Conservation (phyloP, 2,329 filamentous ascomycete species). For the Fusarium beomiforme region DNA sequence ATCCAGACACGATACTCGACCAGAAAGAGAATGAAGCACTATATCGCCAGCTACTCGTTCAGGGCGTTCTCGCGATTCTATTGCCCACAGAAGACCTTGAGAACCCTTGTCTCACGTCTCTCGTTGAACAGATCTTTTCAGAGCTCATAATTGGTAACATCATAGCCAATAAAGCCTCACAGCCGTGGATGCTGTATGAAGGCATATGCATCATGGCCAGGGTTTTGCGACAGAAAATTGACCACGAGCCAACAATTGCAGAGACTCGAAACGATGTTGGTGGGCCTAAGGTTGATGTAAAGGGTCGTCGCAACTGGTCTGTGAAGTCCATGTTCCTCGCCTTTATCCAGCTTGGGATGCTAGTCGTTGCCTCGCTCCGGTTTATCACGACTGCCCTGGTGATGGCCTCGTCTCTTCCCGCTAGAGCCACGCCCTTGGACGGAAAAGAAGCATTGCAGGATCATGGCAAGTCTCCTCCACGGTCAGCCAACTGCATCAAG, state of each 20-base stretch:
- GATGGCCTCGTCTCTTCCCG: slow-evolving; percentile 73
- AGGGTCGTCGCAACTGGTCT: slow-evolving; percentile 49
- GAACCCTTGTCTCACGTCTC: slow-evolving; percentile 83
- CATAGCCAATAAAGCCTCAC: slow-evolving; percentile 80
- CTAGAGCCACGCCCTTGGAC: slow-evolving; percentile 52
- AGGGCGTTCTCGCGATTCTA: slow-evolving; percentile 82
- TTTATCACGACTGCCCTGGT: slow-evolving; percentile 71
- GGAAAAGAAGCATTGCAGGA: slow-evolving; percentile 36
- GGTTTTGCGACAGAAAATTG: slow-evolving; percentile 48
- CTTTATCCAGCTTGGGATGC: slow-evolving; percentile 63
- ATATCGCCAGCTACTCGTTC: slow-evolving; percentile 89
- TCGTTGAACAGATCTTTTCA: slow-evolving; percentile 88
- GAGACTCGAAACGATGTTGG: slow-evolving; percentile 20
- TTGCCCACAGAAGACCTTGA: slow-evolving; percentile 92
- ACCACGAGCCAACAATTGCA: slow-evolving; percentile 21
- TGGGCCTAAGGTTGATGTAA: slow-evolving; percentile 18
- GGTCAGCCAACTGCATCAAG: slow-evolving; percentile 47
- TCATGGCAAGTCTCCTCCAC: slow-evolving; percentile 37
- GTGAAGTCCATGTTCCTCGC: slow-evolving; percentile 64
- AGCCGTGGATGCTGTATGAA: slow-evolving; percentile 92
- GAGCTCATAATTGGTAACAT: slow-evolving; percentile 89
- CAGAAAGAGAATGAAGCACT: slow-evolving; percentile 81
- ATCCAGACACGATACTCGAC: slow-evolving; percentile 60
- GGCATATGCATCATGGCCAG: slow-evolving; percentile 77
- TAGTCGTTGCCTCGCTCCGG: slow-evolving; percentile 71